Conservation (phyloP, 306 rosid species). For the Quercus robur region DNA sequence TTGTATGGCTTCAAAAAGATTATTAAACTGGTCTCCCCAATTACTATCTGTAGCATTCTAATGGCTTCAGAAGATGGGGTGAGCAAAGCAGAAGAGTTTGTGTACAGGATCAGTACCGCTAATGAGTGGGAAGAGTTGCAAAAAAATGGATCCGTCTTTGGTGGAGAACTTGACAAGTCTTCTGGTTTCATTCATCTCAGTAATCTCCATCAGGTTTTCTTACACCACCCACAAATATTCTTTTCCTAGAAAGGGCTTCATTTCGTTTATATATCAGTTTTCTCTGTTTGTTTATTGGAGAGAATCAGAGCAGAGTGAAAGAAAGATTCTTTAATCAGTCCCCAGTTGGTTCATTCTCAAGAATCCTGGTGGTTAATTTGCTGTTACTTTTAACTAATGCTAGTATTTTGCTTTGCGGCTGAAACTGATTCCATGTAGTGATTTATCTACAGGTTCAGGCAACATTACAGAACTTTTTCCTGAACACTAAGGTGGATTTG, state of each 20-base stretch:
- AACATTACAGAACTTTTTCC: constrained; percentile 62
- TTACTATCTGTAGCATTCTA: background rate
- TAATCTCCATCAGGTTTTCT: constrained; percentile 65
- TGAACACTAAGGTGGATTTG: constrained; percentile 48
- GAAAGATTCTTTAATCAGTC: background rate
- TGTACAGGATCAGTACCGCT: constrained; percentile 62
- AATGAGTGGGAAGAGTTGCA: constrained; percentile 75
- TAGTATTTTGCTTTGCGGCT: background rate
- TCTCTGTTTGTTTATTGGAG: background rate
- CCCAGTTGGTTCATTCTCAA: background rate
- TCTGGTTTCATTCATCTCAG: constrained; percentile 85
- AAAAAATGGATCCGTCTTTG: constrained; percentile 39
- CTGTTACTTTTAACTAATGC: too few species aligned
- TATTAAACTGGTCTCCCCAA: background rate
- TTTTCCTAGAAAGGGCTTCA: background rate
- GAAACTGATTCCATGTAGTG: background rate
- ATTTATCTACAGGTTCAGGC: constrained; percentile 51
- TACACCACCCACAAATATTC: background rate
- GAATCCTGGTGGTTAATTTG: too few species aligned
- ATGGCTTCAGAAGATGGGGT: constrained; percentile 25
- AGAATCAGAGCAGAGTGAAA: background rate
- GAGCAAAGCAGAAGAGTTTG: constrained; percentile 35
- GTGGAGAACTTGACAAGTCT: constrained; percentile 66
- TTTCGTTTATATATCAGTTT: background rate
- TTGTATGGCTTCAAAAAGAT: background rate